These are phyloP conservation scores for Ceratocystis lukuohia DNA, from an alignment of 2,329 filamentous ascomycete species.

Conservation along the genomic window DNA sequence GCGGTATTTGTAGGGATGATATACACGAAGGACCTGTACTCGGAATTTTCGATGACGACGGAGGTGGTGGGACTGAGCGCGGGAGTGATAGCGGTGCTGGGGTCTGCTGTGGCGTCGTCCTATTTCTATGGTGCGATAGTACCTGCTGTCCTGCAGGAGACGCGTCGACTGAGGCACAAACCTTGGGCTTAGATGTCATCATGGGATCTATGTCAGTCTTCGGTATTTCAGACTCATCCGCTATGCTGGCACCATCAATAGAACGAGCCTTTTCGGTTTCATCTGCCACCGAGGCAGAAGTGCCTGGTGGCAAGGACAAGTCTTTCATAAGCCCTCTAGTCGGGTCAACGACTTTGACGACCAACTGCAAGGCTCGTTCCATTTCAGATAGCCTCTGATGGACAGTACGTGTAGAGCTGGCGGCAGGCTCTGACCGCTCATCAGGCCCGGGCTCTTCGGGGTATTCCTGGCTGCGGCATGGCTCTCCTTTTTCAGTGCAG, in stretches of 20 bases:
- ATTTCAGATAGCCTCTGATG: slow-evolving; percentile 17
- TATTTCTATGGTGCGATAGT: not conserved
- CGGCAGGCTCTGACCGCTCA: slow-evolving; percentile 15
- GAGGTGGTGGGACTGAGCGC: not conserved
- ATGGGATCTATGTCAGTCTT: no score
- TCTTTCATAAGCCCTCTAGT: not conserved
- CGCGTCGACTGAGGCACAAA: not conserved
- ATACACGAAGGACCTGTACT: not conserved
- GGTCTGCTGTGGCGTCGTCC: not conserved
- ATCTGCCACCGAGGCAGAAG: not conserved
- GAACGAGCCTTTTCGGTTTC: not conserved
- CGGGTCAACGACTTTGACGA: slow-evolving; percentile 12
- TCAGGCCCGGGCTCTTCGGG: slow-evolving; percentile 25
- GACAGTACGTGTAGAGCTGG: slow-evolving; percentile 7
- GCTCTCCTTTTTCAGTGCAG: slow-evolving; percentile 32
- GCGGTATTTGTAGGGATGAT: not conserved
- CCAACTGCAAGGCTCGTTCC: slow-evolving; percentile 15
- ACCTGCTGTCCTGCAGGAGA: not conserved
- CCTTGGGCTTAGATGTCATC: not conserved
- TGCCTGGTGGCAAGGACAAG: not conserved
- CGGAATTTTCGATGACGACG: not conserved
- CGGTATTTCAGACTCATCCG: not conserved
- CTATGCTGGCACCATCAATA: not conserved
- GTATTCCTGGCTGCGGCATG: slow-evolving; percentile 38
- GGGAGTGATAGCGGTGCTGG: not conserved